Evolutionary conservation across 2,329 filamentous ascomycete species (phyloP), one percentile per base, ranked within the genome.

Genomic region (Epichloe elymi): DNA sequence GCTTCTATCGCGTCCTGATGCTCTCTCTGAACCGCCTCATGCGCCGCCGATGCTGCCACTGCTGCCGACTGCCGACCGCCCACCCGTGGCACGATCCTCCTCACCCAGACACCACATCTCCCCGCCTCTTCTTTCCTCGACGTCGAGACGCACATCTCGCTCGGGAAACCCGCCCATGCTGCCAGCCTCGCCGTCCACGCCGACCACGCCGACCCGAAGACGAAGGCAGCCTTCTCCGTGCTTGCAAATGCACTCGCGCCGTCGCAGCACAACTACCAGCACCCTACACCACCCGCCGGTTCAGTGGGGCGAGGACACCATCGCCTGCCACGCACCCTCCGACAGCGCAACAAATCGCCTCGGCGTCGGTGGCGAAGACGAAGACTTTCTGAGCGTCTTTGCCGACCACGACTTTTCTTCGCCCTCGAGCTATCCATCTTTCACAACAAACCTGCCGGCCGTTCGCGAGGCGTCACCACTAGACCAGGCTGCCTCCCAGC

Each of bases 391-490:
- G 19, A 49, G 49, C 40, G 56, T 53, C n/a, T 50, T 69, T 26
- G 53, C 57, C 40, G 59, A 62, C 39, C 53, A 53, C 48, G 59
- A 65, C 14, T 66, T 66, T 49, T 68, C 65, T 10, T 69, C 67
- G 2, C 66, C 66, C 20, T 67, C 67, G 19, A 60, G 55, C 14
- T 68, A 68, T 47, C 64, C 65, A 5, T 55, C 60, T 39, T 63
- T 67, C 53, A 56, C 48, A 14, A 23, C 54, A 30, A 49, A 44
- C 33, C 26, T 43, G 6, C 30, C 30, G 30, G 30, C 40, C 5
- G 12, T 46, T 7, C 35, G 39, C 53, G 39, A 46, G 33, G 15
- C 26, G 19, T 40, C 50, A 42, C 49, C 36, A 39, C 36, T 48
- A 36, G 49, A 50, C 50, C 48, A 55, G 38, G 43, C 41, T 37